Conservation (phyloP, 2,329 filamentous ascomycete genomes). For the Talaromyces pinophilus region DNA sequence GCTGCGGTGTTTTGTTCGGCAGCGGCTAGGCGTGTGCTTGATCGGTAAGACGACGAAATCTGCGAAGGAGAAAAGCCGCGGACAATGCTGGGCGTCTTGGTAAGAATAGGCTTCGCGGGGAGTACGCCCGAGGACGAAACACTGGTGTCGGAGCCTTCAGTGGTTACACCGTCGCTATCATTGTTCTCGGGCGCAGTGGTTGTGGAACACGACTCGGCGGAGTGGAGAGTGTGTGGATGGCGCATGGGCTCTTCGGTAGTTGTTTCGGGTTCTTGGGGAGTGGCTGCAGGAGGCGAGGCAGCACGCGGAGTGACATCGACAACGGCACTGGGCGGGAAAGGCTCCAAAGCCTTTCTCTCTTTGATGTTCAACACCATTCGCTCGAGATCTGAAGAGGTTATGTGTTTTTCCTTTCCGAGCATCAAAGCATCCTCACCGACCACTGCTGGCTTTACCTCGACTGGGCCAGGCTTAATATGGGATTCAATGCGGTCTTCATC, state of each 20-base stretch:
- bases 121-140: slow-evolving; percentile 56
- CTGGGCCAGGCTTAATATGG: slow-evolving; percentile 64
- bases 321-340: slow-evolving; percentile 49
- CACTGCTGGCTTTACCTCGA: slow-evolving; percentile 62
- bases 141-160: slow-evolving; percentile 61
- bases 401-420: slow-evolving; percentile 77
- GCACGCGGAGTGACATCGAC: slow-evolving; percentile 49
- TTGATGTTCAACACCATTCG: slow-evolving; percentile 94
- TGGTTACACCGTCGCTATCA: slow-evolving; percentile 47
- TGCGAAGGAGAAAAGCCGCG: slow-evolving; percentile 82
- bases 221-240: slow-evolving; percentile 32
- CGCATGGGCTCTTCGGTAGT: slow-evolving; percentile 32
- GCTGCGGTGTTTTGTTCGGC: slow-evolving; percentile 43
- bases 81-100: slow-evolving; percentile 68
- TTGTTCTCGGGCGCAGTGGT: slow-evolving; percentile 51
- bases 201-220: slow-evolving; percentile 59
- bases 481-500: slow-evolving; percentile 57
- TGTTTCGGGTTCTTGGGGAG: slow-evolving; percentile 12
- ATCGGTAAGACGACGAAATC: slow-evolving; percentile 68
- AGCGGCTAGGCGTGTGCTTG: slow-evolving; percentile 56
- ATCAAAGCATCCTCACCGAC: slow-evolving; percentile 64
- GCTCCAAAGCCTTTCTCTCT: slow-evolving; percentile 71
- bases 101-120: slow-evolving; percentile 50
- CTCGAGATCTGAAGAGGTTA: slow-evolving; percentile 87
- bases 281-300: slow-evolving; percentile 39